Evolutionary conservation across 2,329 filamentous ascomycete genomes (phyloP), one percentile per base, ranked within the genome.

Genomic region (Aspergillus awamori): DNA sequence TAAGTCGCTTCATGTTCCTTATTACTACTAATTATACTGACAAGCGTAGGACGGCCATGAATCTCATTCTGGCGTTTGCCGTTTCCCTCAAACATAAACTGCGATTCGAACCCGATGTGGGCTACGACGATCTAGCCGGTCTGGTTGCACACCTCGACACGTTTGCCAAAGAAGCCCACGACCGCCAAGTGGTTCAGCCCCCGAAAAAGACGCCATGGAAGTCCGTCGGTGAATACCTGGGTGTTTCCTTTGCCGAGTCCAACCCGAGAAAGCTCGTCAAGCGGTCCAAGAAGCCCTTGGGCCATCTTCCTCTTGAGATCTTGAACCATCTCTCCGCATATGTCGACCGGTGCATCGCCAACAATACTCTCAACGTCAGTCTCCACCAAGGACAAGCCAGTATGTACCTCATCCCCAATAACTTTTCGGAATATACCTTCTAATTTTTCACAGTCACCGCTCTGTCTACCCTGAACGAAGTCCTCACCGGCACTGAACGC

Each of bases 251-350:
- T 70, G 90, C 91, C 5, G 83, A 87, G 60, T 90, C 87, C 56
- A 95, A 95, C 77, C 92, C 92, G 0, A 84, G 90, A 60, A 93
- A 93, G 79, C 77, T 85, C 49, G 82, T 95, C 76, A 95, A 95
- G 82, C 84, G 85, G 47, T 85, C 90, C 13, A 84, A 86, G 64
- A 86, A 84, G 67, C 90, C 91, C 1, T 82, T 94, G 11, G 92
- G 92, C 58, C 93, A 96, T 74, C 82, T 94, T n/a, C 92, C 92
- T 0, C 81, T 94, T 8, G 92, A 96, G 74, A 90, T 95, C 57
- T 81, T 95, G 30, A 89, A 84, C 71, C 89, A 94, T 72, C 76
- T 95, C 4, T 85, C 86, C 20, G 78, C 86, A 24, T 89, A 90
- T 64, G 77, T 91, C 33, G 87, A 92, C 66, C 81, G 82, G 54